Evolutionary conservation across 176 grass and related monocot genomes (phyloP), one percentile per base, ranked within the genome.

Genomic region (Raddia guianensis): DNA sequence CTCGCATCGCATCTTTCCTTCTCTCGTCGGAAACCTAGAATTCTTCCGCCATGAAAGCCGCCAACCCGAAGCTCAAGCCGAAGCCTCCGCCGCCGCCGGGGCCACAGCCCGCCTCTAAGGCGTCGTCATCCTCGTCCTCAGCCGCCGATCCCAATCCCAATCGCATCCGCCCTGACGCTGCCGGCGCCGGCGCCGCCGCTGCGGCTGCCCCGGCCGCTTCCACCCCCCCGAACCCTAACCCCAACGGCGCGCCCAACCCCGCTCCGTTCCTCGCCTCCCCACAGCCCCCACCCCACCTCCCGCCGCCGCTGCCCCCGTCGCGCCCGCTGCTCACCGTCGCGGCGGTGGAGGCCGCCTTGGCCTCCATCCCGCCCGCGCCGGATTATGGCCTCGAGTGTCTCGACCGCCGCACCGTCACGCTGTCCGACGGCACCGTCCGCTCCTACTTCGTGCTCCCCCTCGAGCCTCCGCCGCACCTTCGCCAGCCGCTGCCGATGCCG

Each of bases 401-500:
- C 55, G 87, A 79, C 59, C 88, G 85, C 67, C 78, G 77, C 48
- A 87, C 82, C 10, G 90, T 99, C 32, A 53, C 82, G 9, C 85
- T 99, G 55, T 94, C 97, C 2, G 89, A 99, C 15, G 90, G 97
- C 63, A 93, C 86, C 12, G 76, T 93, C 67, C 88, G 97, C 21
- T 84, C 93, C 85, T 99, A 99, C 82, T 99, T 99, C 33, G 93
- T 80, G 7, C 89, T 99, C 55, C 95, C 95, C 0, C 90, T 67
- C 0, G 95, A 98, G 63, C 90, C 86, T 6, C 93, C 89, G 4
- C 86, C 75, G 18, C 90, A 76, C 55, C 69, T 89, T 43, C 53
- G 73, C 52, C 74, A 90, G 44, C 81, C 83, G 45, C 69, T 53
- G 5, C 86, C 37, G 11, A 53, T 45, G 5, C 80, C 84, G 12